phyloP scores from a whole-genome alignment of 148 eudicot genomes.

The Selenicereus undatus region DNA sequence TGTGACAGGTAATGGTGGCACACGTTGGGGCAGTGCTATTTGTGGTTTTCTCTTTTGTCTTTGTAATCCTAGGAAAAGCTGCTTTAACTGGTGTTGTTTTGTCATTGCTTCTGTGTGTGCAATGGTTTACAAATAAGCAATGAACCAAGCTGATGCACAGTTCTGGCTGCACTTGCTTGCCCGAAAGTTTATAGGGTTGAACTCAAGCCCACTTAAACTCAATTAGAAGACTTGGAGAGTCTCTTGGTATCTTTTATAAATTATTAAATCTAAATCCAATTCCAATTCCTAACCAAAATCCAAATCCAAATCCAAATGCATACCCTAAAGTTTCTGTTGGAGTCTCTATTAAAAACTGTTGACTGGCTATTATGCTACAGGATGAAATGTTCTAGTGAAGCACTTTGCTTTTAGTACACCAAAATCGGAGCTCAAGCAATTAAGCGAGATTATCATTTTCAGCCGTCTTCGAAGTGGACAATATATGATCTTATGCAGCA shows the following conservation, averaged over 20 bases:
- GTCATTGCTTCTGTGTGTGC: background rate
- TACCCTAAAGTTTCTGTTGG: background rate
- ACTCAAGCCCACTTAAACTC: background rate
- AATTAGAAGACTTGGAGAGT: background rate
- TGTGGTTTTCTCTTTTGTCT: background rate
- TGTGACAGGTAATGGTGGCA: conserved; percentile 37
- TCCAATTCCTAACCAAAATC: too few species aligned
- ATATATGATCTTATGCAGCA: background rate
- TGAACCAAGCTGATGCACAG: too few species aligned
- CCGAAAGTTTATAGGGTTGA: too few species aligned
- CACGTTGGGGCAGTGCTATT: background rate
- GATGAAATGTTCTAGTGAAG: background rate
- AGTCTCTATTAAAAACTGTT: background rate
- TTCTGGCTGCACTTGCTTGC: too few species aligned
- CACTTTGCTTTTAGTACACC: background rate
- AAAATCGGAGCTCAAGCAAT: background rate
- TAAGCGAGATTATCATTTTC: background rate
- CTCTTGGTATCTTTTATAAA: background rate
- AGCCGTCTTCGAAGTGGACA: background rate
- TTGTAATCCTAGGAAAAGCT: background rate
- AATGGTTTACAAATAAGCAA: background rate
- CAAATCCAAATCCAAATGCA: background rate
- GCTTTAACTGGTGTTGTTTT: background rate
- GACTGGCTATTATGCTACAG: background rate
- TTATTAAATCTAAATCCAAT: background rate